These are phyloP conservation scores for Fomitopsis betulina DNA, from an alignment of 1,284 basidiomycete species.

Conservation along the genomic window DNA sequence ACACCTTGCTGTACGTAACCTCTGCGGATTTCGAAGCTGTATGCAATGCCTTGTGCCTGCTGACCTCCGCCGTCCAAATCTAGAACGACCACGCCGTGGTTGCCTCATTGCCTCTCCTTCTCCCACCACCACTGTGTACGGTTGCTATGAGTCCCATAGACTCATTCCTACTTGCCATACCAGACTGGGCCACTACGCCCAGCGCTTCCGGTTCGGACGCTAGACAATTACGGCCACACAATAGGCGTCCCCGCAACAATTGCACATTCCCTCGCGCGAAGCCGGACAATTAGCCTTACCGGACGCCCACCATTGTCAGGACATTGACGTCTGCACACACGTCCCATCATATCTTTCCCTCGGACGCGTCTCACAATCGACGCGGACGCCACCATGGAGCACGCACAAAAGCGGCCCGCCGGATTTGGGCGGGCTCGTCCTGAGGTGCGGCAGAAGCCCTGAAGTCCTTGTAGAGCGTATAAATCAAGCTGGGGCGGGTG, in stretches of 20 bases:
- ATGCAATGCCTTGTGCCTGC: neutral
- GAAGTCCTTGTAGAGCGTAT: neutral
- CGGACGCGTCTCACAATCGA: neutral
- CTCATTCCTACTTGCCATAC: neutral
- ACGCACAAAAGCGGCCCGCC: neutral
- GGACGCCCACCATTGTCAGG: neutral
- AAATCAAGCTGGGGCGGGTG: neutral
- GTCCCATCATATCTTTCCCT: neutral
- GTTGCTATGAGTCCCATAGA: neutral
- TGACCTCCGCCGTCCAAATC: neutral
- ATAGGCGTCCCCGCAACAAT: neutral
- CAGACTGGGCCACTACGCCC: neutral
- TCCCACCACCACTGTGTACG: neutral
- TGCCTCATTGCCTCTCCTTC: neutral
- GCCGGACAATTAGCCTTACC: conserved; percentile 1
- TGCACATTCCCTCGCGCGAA: neutral
- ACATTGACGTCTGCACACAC: neutral
- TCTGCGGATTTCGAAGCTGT: neutral
- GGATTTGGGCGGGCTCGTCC: neutral
- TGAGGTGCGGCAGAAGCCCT: neutral
- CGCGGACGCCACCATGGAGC: neutral
- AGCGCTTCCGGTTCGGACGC: neutral
- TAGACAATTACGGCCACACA: conserved; percentile 3
- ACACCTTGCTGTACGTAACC: too few species aligned
- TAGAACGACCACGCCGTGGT: neutral